phyloP scores from a whole-genome alignment of 208 protist genomes.

The Leishmania guyanensis region DNA sequence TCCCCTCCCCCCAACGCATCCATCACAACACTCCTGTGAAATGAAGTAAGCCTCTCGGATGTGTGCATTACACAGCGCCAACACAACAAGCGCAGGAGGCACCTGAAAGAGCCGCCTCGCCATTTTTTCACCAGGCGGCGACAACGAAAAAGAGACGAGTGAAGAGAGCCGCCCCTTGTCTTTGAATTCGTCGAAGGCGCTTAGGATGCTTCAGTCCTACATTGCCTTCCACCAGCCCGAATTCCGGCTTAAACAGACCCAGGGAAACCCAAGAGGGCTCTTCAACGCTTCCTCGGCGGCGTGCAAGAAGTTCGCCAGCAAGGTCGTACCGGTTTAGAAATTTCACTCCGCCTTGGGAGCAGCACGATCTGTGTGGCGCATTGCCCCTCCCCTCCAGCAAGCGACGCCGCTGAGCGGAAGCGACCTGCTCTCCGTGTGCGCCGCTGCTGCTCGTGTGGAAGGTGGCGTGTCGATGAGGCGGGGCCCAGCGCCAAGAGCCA shows the following conservation, averaged over 20 bases:
- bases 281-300: not conserved
- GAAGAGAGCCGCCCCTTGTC: not conserved
- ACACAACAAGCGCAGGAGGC: not conserved
- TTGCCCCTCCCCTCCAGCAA: not conserved
- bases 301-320: not conserved
- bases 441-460: not conserved
- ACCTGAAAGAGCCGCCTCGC: not conserved
- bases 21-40: not conserved
- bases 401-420: not conserved
- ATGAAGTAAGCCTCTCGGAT: not conserved
- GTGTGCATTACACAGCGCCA: too few relatives aligned
- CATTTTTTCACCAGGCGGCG: not conserved
- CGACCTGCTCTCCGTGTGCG: not conserved
- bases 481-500: not conserved
- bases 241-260: not conserved
- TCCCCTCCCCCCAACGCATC: not conserved
- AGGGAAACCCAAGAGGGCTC: not conserved
- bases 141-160: not conserved
- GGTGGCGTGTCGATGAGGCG: not conserved
- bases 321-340: not conserved
- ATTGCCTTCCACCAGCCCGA: not conserved
- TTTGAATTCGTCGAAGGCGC: not conserved
- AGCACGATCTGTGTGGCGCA: not conserved
- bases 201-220: not conserved
- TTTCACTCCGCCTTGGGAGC: not conserved